Evolutionary conservation across 2,329 filamentous ascomycete species (phyloP), one percentile per base, ranked within the genome.

Genomic region (Alternaria triticimaculans): DNA sequence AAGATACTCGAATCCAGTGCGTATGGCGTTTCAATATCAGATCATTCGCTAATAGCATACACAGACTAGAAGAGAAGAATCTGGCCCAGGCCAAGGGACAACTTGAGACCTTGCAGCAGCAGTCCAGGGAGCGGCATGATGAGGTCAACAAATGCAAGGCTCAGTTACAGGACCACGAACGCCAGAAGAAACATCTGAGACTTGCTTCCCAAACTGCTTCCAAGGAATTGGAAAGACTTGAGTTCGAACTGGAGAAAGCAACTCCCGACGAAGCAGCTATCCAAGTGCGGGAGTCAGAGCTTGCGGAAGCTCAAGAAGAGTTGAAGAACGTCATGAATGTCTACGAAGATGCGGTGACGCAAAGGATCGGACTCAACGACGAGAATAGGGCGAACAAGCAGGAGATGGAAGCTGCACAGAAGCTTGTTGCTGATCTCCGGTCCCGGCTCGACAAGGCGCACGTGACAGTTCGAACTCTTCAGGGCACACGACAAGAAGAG

Each of bases 171-270:
- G 82, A 83, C 25, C 86, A 90, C 68, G 82, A 84, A 41, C 83
- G 80, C 44, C 76, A 78, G 23, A 76, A 80, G 33, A 78, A 80
- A 49, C 77, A 82, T n/a, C 78, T 93, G 15, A 85, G 86, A 62
- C 79, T 87, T 43, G 80, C 85, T 3, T 76, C 86, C 33, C 89
- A 93, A 64, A 80, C 82, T 55, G 87, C 89, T 7, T 86, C 90
- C 55, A 88, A 90, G 55, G 82, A 84, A 7, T 84, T 91, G 30
- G 87, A 88, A 58, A 87, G 88, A 48, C 84, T 96, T 43, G 89
- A 93, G 65, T 85, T 92, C 63, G 90, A 86, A 12, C 82, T 89
- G 46, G 87, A 88, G 20, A 82, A 81, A 59, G 85, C 87, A 60
- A 82, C 80, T 55, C 83, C 90, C 4, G 87, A 89, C 58, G 92